Percentiles rank a stretch among this genome's conserved stretches.
Conservation (phyloP, 768 basidiomycete genomes). For the Termitomyces sp. region DNA sequence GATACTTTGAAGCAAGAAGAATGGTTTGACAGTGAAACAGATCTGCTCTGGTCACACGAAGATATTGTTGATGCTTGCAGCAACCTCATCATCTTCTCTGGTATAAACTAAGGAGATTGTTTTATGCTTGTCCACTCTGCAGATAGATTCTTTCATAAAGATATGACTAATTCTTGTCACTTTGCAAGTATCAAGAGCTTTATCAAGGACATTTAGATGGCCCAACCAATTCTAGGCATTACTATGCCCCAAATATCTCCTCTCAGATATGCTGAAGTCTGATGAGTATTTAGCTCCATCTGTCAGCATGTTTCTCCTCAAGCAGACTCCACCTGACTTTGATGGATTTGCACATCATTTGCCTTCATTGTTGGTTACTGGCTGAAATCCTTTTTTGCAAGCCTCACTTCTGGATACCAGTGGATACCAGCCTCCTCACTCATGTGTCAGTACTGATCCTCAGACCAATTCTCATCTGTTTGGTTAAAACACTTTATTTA, state of each 20-base stretch:
- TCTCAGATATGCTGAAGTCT: background rate
- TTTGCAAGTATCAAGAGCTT: background rate
- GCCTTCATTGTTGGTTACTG: background rate
- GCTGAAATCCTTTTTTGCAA: background rate
- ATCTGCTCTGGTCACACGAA: constrained; percentile 1
- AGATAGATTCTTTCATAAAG: background rate
- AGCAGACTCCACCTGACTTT: background rate
- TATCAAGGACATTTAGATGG: background rate
- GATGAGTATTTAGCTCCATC: background rate
- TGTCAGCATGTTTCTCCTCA: background rate
- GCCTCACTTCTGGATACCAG: background rate
- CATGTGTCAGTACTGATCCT: background rate
- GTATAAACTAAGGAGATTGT: background rate
- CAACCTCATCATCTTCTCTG: background rate
- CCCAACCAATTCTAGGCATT: background rate
- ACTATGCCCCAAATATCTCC: constrained; percentile 1
- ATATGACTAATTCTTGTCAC: background rate
- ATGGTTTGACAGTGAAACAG: background rate
- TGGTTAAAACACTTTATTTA: background rate
- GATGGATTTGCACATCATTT: background rate
- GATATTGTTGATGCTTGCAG: constrained; percentile 4
- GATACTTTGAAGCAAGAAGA: background rate
- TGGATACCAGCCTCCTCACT: background rate
- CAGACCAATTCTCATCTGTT: background rate
- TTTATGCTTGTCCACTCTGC: constrained; percentile 5